Base-by-base conservation (phyloP, 169 alveolate genomes). In the Plasmodium gonderi region DNA sequence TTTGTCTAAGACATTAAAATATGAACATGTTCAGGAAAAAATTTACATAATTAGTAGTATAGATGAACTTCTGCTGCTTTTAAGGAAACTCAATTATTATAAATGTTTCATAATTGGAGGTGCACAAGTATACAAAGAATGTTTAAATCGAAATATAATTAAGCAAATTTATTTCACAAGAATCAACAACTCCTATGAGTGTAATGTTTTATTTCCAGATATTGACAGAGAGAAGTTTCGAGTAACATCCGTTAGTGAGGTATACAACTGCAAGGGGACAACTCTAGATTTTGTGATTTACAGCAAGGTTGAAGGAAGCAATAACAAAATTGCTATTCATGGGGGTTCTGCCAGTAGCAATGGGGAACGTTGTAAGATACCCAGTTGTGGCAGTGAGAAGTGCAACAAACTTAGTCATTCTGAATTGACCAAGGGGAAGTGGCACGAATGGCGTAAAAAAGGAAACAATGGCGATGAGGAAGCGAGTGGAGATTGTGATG, bases 91-190 rank as follows among this genome's bases (percentile, higher is more conserved):
- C 12, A 77, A 76, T n/a, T 76, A 87, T 54, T 80, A 96, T 92
- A 96, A 96, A 89, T 94, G 95, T 29, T 95, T 95, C 79, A 91
- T 96, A 31, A 74, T 96, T 36, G 99, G 99, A 17, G 99, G 99
- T 4, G 95, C 97, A 8, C 44, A 80, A 9, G 87, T 98, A 2
- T 97, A 96, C 77, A 91, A 79, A 36, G 98, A 97, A 60, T 97
- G 96, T 44, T 91, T 97, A 44, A 90, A 91, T 5, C 79, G 94
- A 9, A 95, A 94, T 45, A 67, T 94, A 20, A 94, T 95, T 12
- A 92, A 95, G 51, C 91, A 81, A 54, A 91, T 98, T 17, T 97
- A 97, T 91, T 77, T 97, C 47, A 98, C 99, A 4, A 94, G 99
- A 54, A 94, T 98, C 11, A 97, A 96, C 72, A 79, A 89, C 67